Base-by-base conservation (phyloP, 2,329 filamentous ascomycete species). In the Fusarium incarnatum region DNA sequence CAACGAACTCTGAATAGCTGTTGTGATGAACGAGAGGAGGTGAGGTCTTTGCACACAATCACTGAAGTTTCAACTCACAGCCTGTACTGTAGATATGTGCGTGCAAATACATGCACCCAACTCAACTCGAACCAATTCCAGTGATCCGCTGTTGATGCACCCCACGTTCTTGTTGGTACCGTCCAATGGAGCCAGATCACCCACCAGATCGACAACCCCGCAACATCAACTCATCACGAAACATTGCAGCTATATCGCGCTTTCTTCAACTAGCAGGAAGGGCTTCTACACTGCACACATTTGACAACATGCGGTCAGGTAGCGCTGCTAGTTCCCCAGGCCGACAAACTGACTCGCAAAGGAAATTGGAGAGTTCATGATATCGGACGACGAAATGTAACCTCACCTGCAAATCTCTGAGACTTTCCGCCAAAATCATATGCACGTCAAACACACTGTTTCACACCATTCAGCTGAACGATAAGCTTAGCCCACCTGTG, bases 201-300 rank as follows among this genome's bases (percentile, higher is more conserved):
- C 66, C 71, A 64, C 72, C 61, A 60, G 72, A 74, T 74, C 70
- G 72, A 71, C 70, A 52, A 71, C 72, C 72, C 72, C 72, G 64
- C 72, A 74, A 64, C 58, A 59, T 54, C 41, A 60, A 62, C 48
- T 56, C 20, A 68, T 50, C 37, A 56, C 27, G 48, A 56, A 60
- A 37, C 48, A 46, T 16, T 47, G 42, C 25, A 64, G 42, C 27
- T 27, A 28, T 54, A 37, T 15, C 53, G 37, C 22, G 13, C 23
- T 45, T 53, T 23, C 22, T 42, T 32, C 54, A 32, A 12, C 34
- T 47, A 32, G 32, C 25, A 41, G 32, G 16, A 25, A 13, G 27
- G 34, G 22, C 30, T 42, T n/a, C 22, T 25, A 37, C n/a, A 48
- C 23, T 42, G n/a, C 7, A 47, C 27, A 16, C 30, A 20, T 16